A percentile compares a stretch with the other conserved stretches of the same genome.
Evolutionary conservation across 1,284 basidiomycete species (phyloP).

Genomic region (Heliocybe sulcata): DNA sequence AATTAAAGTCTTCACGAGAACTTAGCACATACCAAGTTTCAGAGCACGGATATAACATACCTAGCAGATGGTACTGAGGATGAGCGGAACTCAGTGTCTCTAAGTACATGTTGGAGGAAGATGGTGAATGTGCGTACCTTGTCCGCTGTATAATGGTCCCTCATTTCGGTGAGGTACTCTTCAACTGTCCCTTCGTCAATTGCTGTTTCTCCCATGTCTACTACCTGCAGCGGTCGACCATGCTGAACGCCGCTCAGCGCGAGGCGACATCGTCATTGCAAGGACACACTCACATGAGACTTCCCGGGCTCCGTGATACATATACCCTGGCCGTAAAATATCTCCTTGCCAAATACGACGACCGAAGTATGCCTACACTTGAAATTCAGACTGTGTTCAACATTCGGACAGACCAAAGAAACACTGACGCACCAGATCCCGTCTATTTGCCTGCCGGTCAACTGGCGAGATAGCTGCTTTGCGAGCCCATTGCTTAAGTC

Average conservation of each 20-base stretch:
- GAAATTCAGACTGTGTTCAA: conserved; percentile 1
- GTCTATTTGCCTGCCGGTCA: conserved; percentile 83
- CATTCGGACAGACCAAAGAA: background rate
- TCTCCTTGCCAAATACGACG: conserved; percentile 79
- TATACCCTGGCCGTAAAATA: conserved; percentile 89
- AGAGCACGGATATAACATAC: conserved; percentile 26
- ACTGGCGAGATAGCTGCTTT: conserved; percentile 62
- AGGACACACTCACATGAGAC: conserved; percentile 59
- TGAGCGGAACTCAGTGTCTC: background rate
- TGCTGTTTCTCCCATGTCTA: conserved; percentile 78
- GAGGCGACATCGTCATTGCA: background rate
- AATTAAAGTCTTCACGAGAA: conserved; percentile 63
- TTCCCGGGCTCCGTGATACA: conserved; percentile 55
- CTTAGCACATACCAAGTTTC: conserved; percentile 5
- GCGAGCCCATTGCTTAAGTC: conserved; percentile 87
- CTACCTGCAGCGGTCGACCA: conserved; percentile 66
- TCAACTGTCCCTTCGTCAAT: conserved; percentile 81
- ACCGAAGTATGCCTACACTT: conserved; percentile 78
- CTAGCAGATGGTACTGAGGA: conserved; percentile 85
- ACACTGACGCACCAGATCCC: conserved; percentile 69
- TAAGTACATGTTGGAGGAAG: background rate
- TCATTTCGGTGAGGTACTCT: conserved; percentile 74
- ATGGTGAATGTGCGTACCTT: conserved; percentile 43
- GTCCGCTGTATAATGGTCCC: conserved; percentile 77
- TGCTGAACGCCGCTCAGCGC: conserved; percentile 38